Base-by-base conservation (phyloP, 805 yeast genomes). In the Saccharomycopsis malanga region DNA sequence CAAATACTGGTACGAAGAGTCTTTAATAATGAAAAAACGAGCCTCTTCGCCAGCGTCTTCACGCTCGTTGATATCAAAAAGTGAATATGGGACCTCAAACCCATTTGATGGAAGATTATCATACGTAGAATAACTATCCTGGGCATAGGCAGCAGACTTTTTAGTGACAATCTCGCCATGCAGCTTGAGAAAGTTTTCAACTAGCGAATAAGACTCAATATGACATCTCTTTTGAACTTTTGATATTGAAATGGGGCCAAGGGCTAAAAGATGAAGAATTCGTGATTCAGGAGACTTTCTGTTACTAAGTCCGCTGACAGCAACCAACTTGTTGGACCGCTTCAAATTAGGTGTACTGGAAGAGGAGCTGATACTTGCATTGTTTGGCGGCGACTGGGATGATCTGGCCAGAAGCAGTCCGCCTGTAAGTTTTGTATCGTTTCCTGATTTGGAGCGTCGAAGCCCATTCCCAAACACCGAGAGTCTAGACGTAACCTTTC, bases 241-340 rank as follows among this genome's bases (percentile, higher is more conserved):
- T 4, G 30, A 24, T 18, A 44, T 42, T 3, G 48, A 17, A 20
- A 24, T 44, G 4, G 55, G 55, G 17, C 55, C 55, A n/a, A 52
- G 37, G 20, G 55, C 55, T 30, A 52, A 15, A n/a, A 52, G 39
- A 34, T 52, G 55, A 6, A 52, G 42, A 21, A 48, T 40, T 41
- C 54, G 35, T 3, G 38, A 40, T 25, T 42, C 53, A 7, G 46
- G 46, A 17, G 54, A 52, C 25, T 32, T 34, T 18, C 17, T 42
- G 4, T 18, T 9, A 9, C 34, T 39, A 9, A 52, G 20, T 21
- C 30, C 34, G 20, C 40, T 45, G 21, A 47, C 34, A 14, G 54
- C 52, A 6, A 47, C 42, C 36, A 50, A 35, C 14, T 29, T 41
- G 4, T 9, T 50, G 21, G 43, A 41, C 17, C 37, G 39, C 14